Conservation (phyloP, 139 green algal genomes). For the Picochlorum sp. region DNA sequence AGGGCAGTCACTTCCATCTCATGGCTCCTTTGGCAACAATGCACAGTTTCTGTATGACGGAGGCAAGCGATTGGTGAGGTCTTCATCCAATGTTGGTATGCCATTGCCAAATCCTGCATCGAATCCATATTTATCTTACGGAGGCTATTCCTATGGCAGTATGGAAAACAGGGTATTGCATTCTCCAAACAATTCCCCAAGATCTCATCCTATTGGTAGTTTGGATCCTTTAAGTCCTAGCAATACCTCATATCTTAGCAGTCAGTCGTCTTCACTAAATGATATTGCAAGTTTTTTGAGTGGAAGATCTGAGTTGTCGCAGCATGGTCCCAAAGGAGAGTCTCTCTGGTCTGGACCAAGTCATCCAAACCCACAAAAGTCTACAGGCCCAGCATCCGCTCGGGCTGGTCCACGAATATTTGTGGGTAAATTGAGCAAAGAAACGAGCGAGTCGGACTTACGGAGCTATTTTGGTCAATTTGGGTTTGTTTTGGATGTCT, state of each 20-base stretch:
- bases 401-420: conserved; percentile 72
- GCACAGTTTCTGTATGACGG: neutral
- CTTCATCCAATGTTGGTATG: neutral
- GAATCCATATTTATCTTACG: neutral
- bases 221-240: neutral
- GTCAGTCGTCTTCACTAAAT: neutral
- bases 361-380: conserved; percentile 17
- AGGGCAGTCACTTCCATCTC: neutral
- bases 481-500: conserved; percentile 86
- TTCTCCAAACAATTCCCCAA: too few relatives aligned
- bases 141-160: too few relatives aligned
- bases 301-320: neutral
- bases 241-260: neutral
- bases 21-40: neutral
- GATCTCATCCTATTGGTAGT: too few relatives aligned
- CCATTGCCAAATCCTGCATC: neutral
- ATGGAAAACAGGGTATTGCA: too few relatives aligned
- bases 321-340: neutral
- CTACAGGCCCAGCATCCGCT: neutral
- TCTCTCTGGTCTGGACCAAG: conserved; percentile 2
- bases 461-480: conserved; percentile 74
- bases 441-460: conserved; percentile 68
- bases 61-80: neutral
- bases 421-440: conserved; percentile 77
- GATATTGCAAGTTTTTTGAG: neutral